Conservation (phyloP, 352 stramenopile species). For the Pythium diclinum region DNA sequence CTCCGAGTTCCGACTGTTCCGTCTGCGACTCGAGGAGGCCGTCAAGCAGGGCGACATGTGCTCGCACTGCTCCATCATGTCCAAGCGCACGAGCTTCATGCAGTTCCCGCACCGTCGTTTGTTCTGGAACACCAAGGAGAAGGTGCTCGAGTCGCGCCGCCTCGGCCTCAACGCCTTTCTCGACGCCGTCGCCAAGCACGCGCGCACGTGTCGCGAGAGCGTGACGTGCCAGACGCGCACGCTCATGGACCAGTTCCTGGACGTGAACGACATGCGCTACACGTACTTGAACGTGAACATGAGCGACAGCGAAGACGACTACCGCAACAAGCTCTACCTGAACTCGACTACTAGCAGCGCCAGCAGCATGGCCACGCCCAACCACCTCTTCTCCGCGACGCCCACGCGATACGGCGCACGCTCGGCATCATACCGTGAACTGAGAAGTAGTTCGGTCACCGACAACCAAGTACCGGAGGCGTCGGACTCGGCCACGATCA, state of each 20-base stretch:
- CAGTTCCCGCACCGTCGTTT: slow-evolving; percentile 74
- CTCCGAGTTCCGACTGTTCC: slow-evolving; percentile 81
- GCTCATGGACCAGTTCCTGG: slow-evolving; percentile 87
- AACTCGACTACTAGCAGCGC: slow-evolving; percentile 24
- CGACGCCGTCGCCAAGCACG: slow-evolving; percentile 70
- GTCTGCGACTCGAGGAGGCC: slow-evolving; percentile 57
- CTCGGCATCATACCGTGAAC: slow-evolving; percentile 8
- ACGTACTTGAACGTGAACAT: slow-evolving; percentile 86
- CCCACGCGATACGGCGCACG: slow-evolving; percentile 6
- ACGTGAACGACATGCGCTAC: slow-evolving; percentile 88
- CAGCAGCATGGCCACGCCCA: slow-evolving; percentile 25
- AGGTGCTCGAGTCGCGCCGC: slow-evolving; percentile 71
- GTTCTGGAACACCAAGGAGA: slow-evolving; percentile 71
- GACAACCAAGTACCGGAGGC: slow-evolving; percentile 9
- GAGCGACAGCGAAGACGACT: slow-evolving; percentile 51
- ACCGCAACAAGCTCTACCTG: slow-evolving; percentile 38
- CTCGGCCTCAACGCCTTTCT: slow-evolving; percentile 75
- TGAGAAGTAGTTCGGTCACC: slow-evolving; percentile 12
- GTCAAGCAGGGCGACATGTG: slow-evolving; percentile 71
- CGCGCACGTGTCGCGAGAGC: slow-evolving; percentile 67
- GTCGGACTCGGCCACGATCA: not conserved
- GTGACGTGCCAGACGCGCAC: slow-evolving; percentile 65
- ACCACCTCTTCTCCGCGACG: slow-evolving; percentile 16
- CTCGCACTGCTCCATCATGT: slow-evolving; percentile 69
- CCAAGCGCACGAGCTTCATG: slow-evolving; percentile 78